A percentile compares a stretch with the other conserved stretches of the same genome.
Evolutionary conservation across 352 stramenopile species (phyloP).

Genomic region (Aphanomyces stellatus): DNA sequence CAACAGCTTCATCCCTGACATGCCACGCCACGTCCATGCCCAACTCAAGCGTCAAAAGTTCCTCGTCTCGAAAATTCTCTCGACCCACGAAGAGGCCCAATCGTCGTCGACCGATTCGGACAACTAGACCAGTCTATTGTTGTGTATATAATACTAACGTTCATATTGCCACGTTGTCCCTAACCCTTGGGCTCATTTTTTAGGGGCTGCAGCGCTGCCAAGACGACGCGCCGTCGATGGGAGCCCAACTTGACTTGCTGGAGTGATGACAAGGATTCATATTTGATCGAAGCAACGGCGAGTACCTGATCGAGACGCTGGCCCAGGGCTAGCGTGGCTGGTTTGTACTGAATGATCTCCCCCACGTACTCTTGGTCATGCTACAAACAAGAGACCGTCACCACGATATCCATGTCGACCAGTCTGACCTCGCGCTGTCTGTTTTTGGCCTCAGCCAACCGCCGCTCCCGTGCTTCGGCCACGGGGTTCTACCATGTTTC

Average conservation of each 20-base stretch:
- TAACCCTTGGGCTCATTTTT: no score
- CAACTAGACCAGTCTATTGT: background rate
- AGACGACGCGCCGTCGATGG: background rate
- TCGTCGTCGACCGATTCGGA: background rate
- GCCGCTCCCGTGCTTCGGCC: background rate
- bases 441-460: background rate
- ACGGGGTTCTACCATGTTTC: background rate
- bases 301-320: slow-evolving; percentile 11
- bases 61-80: slow-evolving; percentile 77
- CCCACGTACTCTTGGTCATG: slow-evolving; percentile 4
- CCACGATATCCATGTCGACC: background rate
- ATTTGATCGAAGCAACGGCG: no score
- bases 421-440: background rate
- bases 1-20: slow-evolving; percentile 68
- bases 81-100: background rate
- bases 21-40: slow-evolving; percentile 58
- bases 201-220: background rate
- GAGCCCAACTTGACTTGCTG: background rate
- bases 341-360: slow-evolving; percentile 3
- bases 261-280: no score
- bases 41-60: slow-evolving; percentile 77
- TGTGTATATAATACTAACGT: background rate
- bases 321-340: background rate
- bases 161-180: background rate
- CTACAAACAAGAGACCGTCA: background rate